These are phyloP conservation scores for Schizonepeta tenuifolia DNA, from an alignment of 257 asterid species.

Conservation along the genomic window DNA sequence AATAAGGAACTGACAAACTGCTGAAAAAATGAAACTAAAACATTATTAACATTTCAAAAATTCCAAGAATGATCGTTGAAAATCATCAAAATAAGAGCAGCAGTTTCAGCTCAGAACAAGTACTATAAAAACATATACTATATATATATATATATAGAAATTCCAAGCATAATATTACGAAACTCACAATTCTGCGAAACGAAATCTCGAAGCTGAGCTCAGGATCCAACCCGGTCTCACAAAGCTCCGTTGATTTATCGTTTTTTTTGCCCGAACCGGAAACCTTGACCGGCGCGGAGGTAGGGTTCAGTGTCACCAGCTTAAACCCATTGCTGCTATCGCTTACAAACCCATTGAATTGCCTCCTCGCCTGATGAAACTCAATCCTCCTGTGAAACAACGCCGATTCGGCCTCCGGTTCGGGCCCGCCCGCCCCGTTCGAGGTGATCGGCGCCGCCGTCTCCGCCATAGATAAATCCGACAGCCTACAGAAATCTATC, in stretches of 20 bases:
- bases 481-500: neutral
- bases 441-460: constrained; percentile 39
- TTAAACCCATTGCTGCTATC: constrained; percentile 65
- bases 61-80: neutral
- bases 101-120: neutral
- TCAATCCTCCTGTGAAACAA: constrained; percentile 71
- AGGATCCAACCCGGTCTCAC: constrained; percentile 65
- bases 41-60: constrained; percentile 8
- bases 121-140: neutral
- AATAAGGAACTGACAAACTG: too few relatives aligned
- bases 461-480: constrained; percentile 37
- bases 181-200: constrained; percentile 87
- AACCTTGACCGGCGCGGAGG: constrained; percentile 34
- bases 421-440: constrained; percentile 31
- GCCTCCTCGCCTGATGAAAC: constrained; percentile 65
- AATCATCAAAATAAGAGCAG: neutral
- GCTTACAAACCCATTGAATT: constrained; percentile 66
- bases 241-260: constrained; percentile 43
- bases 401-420: constrained; percentile 37
- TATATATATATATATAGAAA: too few relatives aligned
- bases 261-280: constrained; percentile 34
- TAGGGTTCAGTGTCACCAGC: constrained; percentile 81
- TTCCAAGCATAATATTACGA: neutral
- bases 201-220: constrained; percentile 75
- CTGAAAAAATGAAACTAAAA: neutral